Conservation (phyloP, 306 rosid genomes). For the Rubus idaeus region DNA sequence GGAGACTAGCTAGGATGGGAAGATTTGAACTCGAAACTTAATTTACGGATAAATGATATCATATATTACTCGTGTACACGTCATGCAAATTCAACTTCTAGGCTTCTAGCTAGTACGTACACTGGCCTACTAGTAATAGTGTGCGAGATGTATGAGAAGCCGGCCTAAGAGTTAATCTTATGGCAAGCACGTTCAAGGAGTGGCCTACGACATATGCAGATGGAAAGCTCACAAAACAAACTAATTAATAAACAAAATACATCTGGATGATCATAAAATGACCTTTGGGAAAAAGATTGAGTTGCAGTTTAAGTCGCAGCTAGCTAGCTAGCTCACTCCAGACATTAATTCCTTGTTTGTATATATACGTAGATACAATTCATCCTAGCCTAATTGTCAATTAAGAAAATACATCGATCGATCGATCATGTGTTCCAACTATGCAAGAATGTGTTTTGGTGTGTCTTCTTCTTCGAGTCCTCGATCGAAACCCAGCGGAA, state of each 20-base stretch:
- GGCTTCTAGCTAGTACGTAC: too few species aligned
- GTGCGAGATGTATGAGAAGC: too few species aligned
- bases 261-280: background rate
- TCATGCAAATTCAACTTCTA: too few species aligned
- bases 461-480: background rate
- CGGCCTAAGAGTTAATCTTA: background rate
- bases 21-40: too few species aligned
- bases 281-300: background rate
- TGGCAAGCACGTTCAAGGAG: conserved; percentile 57
- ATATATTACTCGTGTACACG: too few species aligned
- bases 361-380: background rate
- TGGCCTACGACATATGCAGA: conserved; percentile 40
- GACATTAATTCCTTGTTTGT: background rate
- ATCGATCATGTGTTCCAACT: conserved; percentile 49
- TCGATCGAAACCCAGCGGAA: background rate
- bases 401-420: background rate
- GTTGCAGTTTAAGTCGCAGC: background rate
- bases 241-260: conserved; percentile 36
- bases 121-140: too few species aligned
- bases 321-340: background rate
- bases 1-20: too few species aligned
- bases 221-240: conserved; percentile 17
- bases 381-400: background rate
- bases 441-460: conserved; percentile 43
- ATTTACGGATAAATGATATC: too few species aligned